Conservation (phyloP, 345 rosid species). For the Pugionium cornutum region DNA sequence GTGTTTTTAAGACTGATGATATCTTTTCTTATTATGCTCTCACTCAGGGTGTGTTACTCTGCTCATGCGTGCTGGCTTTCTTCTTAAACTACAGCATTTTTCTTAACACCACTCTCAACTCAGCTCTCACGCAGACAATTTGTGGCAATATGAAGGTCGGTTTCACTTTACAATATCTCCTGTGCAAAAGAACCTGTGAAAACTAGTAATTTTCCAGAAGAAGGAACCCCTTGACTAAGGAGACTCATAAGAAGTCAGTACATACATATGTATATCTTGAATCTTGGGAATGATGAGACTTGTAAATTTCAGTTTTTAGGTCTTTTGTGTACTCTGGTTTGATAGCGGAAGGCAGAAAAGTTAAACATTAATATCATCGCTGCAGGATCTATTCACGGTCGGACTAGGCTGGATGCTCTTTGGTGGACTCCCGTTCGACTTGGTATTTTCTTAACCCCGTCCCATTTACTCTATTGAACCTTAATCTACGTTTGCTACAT, state of each 20-base stretch:
- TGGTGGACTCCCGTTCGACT: slow-evolving; percentile 96
- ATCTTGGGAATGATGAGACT: slow-evolving; percentile 14
- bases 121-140: slow-evolving; percentile 92
- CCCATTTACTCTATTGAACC: slow-evolving; percentile 2
- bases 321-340: slow-evolving; percentile 3
- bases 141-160: slow-evolving; percentile 96
- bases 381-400: slow-evolving; percentile 87
- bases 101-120: slow-evolving; percentile 95
- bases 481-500: slow-evolving; percentile 8
- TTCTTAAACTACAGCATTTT: slow-evolving; percentile 92
- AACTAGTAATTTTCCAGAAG: slow-evolving; percentile 1
- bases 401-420: slow-evolving; percentile 89
- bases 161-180: slow-evolving; percentile 17
- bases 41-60: slow-evolving; percentile 68
- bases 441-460: slow-evolving; percentile 50
- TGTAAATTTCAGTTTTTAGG: neutral
- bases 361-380: slow-evolving; percentile 14
- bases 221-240: neutral
- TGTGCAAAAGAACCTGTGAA: neutral
- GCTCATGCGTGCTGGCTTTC: slow-evolving; percentile 88
- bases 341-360: neutral
- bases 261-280: neutral
- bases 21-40: slow-evolving; percentile 6
- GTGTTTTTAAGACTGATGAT: slow-evolving; percentile 16
- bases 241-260: neutral